Conservation (phyloP, 2,329 filamentous ascomycete species). For the Pseudonectria buxi region DNA sequence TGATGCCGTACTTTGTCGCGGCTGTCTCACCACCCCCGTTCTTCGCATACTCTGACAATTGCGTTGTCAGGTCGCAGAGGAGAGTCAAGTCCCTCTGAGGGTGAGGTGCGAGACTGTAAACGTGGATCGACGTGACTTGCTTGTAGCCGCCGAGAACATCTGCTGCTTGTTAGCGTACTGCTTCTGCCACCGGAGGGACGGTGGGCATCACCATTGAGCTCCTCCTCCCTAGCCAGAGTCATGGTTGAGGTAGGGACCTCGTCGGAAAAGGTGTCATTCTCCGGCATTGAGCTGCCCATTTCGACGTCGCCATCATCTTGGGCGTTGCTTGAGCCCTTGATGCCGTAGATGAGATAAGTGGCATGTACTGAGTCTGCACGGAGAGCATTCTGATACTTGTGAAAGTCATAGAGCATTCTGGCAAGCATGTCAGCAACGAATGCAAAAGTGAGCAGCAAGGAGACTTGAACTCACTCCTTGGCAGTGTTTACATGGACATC, state of each 20-base stretch:
- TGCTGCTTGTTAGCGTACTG: constrained; percentile 29
- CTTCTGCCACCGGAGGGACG: background rate
- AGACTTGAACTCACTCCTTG: constrained; percentile 61
- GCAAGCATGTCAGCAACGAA: constrained; percentile 2
- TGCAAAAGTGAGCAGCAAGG: constrained; percentile 1
- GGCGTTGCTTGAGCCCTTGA: constrained; percentile 38
- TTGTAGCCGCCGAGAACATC: constrained; percentile 63
- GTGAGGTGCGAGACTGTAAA: constrained; percentile 76
- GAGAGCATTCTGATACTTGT: constrained; percentile 77
- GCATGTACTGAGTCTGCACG: constrained; percentile 71
- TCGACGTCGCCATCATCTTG: constrained; percentile 58
- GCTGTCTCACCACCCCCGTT: constrained; percentile 53
- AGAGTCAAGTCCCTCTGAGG: constrained; percentile 63
- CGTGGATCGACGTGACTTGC: constrained; percentile 69
- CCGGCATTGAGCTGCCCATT: constrained; percentile 60
- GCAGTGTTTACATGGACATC: constrained; percentile 80
- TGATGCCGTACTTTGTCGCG: constrained; percentile 62
- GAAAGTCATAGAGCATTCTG: constrained; percentile 88
- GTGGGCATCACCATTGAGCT: constrained; percentile 52
- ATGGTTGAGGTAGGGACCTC: constrained; percentile 51
- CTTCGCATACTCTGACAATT: constrained; percentile 49
- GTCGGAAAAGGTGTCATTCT: constrained; percentile 38
- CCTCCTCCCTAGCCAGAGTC: constrained; percentile 64
- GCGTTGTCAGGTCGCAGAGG: constrained; percentile 62
- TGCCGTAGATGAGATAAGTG: constrained; percentile 82